Conservation (phyloP, 371 early-diverging fungal species). For the Apophysomyces ossiformis region DNA sequence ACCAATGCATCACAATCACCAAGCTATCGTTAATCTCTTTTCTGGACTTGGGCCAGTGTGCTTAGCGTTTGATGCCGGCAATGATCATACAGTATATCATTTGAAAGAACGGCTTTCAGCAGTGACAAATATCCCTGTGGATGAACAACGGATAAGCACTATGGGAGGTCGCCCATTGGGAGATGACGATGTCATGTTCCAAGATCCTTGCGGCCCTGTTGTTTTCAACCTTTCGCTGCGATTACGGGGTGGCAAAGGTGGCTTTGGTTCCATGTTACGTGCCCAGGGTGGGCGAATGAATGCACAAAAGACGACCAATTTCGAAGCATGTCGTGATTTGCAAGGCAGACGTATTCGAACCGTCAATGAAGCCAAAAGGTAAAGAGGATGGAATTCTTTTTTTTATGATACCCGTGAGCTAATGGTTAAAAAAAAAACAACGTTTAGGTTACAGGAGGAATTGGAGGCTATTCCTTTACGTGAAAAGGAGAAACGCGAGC, state of each 20-base stretch:
- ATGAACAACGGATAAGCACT: conserved; percentile 52
- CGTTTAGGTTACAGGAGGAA: conserved; percentile 76
- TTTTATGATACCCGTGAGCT: not conserved
- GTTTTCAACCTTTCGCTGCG: conserved; percentile 45
- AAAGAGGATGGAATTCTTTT: conserved; percentile 18
- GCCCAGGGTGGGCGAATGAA: conserved; percentile 95
- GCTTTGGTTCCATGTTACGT: conserved; percentile 94
- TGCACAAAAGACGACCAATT: conserved; percentile 88
- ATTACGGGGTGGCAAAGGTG: conserved; percentile 90
- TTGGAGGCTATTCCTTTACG: conserved; percentile 75
- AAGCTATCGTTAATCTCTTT: conserved; percentile 43
- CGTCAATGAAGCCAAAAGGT: conserved; percentile 90
- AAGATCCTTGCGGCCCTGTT: conserved; percentile 21
- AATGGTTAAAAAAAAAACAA: no score
- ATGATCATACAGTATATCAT: conserved; percentile 20
- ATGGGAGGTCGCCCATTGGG: conserved; percentile 42
- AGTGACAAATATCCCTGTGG: conserved; percentile 44
- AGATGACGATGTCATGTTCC: conserved; percentile 35
- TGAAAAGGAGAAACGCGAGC: conserved; percentile 69
- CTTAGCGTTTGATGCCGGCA: conserved; percentile 21
- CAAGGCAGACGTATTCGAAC: conserved; percentile 89
- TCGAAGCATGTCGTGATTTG: conserved; percentile 93
- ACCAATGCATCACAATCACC: conserved; percentile 33
- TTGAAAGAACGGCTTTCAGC: conserved; percentile 45
- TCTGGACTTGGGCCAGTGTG: conserved; percentile 32